Evolutionary conservation across 106 monocot species (phyloP).

Genomic region (Dendrobium catenatum): DNA sequence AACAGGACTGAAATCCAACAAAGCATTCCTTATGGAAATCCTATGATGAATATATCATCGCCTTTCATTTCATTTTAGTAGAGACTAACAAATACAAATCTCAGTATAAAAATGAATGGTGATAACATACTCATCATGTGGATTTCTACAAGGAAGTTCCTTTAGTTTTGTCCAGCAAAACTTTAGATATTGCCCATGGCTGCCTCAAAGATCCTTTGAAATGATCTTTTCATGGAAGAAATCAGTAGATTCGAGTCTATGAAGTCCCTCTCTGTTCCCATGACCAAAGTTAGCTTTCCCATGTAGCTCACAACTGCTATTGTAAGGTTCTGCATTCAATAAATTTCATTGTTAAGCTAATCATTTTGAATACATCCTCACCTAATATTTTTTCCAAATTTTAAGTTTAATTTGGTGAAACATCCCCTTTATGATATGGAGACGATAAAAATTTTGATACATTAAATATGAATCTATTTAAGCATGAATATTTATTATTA

Average conservation of each 20-base stretch:
- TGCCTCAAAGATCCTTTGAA: constrained; percentile 44
- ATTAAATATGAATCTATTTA: too few species aligned
- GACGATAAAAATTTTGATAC: too few species aligned
- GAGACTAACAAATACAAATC: too few species aligned
- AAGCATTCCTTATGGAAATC: too few species aligned
- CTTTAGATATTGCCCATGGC: constrained; percentile 8
- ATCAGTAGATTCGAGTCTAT: constrained; percentile 40
- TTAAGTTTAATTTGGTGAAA: too few species aligned
- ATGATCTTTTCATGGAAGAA: constrained; percentile 52
- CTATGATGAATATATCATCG: too few species aligned
- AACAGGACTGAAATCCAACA: not conserved
- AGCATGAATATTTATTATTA: not conserved
- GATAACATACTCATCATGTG: not conserved
- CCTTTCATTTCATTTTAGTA: too few species aligned
- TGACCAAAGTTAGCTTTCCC: constrained; percentile 56
- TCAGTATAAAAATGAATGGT: not conserved
- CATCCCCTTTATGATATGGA: too few species aligned
- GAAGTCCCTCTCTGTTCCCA: constrained; percentile 67
- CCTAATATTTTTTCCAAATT: too few species aligned
- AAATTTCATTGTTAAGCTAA: not conserved
- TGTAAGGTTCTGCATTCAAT: constrained; percentile 44
- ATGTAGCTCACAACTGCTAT: constrained; percentile 65
- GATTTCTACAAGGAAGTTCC: not conserved
- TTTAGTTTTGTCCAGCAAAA: not conserved
- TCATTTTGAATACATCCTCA: not conserved